A percentile compares a stretch with the other conserved stretches of the same genome.
These are phyloP conservation scores for Penicillium brasilianum DNA, from an alignment of 2,329 filamentous ascomycete genomes.

Conservation along the genomic window DNA sequence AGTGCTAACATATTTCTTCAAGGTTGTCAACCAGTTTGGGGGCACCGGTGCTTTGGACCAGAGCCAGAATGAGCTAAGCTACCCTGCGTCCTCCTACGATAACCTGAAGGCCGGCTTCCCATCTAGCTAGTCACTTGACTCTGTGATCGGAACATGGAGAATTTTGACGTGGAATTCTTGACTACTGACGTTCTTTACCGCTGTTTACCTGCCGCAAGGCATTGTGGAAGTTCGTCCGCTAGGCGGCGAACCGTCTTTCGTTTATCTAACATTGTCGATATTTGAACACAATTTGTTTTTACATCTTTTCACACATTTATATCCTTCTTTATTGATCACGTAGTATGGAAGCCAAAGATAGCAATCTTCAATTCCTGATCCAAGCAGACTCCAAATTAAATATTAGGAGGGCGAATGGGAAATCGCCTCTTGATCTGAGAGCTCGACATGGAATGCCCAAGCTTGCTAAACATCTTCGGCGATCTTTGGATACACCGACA, in stretches of 20 bases:
- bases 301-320: neutral
- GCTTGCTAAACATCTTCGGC: too few relatives aligned
- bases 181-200: neutral
- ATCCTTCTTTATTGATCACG: neutral
- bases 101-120: slow-evolving; percentile 49
- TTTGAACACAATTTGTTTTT: neutral
- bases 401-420: too few relatives aligned
- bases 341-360: neutral
- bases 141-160: neutral
- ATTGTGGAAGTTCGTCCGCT: neutral
- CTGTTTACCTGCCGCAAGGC: neutral
- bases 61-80: slow-evolving; percentile 54
- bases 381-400: too few relatives aligned
- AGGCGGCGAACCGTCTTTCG: neutral
- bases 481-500: too few relatives aligned
- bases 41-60: slow-evolving; percentile 50
- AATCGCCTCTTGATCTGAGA: too few relatives aligned
- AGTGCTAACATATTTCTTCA: neutral
- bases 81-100: slow-evolving; percentile 59
- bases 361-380: too few relatives aligned
- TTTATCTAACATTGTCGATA: neutral
- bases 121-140: slow-evolving; percentile 7
- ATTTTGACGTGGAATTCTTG: neutral
- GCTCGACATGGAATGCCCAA: too few relatives aligned
- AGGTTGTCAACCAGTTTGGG: slow-evolving; percentile 44